Percentiles rank a stretch among this genome's conserved stretches.
phyloP scores from a whole-genome alignment of 1,139 yeast species.

The Citeromyces hawaiiensis region DNA sequence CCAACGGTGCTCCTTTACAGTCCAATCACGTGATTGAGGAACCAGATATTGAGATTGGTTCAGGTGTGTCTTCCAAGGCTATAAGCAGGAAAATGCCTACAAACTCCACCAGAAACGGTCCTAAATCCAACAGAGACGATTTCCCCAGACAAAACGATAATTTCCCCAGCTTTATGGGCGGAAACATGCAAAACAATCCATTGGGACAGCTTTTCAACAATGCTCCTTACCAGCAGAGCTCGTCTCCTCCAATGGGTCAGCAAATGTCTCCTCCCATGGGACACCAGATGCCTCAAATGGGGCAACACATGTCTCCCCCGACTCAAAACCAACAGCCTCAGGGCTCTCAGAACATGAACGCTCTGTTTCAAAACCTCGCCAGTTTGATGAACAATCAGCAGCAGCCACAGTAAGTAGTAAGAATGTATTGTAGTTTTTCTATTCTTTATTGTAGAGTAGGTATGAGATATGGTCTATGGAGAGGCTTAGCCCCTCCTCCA shows the following conservation, averaged over 20 bases:
- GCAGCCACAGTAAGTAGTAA: conserved; percentile 5
- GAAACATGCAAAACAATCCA: conserved; percentile 3
- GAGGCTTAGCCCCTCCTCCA: no score
- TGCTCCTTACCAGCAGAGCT: conserved; percentile 2
- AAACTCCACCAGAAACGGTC: conserved; percentile 77
- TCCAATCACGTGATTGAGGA: conserved; percentile 85
- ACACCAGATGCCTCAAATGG: conserved; percentile 16
- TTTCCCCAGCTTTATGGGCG: neutral
- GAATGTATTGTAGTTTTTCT: neutral
- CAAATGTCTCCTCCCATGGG: conserved; percentile 5
- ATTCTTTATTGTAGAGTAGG: neutral
- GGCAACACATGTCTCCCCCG: conserved; percentile 9
- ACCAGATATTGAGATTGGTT: conserved; percentile 94
- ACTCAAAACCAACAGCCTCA: conserved; percentile 5
- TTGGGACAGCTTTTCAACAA: conserved; percentile 5
- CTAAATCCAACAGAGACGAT: conserved; percentile 62
- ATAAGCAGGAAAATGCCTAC: conserved; percentile 83
- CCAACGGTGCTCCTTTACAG: conserved; percentile 77
- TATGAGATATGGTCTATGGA: neutral
- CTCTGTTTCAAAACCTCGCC: conserved; percentile 18
- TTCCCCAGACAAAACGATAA: conserved; percentile 10
- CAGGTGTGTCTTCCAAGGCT: conserved; percentile 88
- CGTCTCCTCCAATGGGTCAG: conserved; percentile 9
- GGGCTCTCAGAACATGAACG: conserved; percentile 15
- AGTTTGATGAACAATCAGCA: conserved; percentile 17